These are phyloP conservation scores for Fonsecaea multimorphosa DNA, from an alignment of 2,329 filamentous ascomycete species.

Conservation along the genomic window DNA sequence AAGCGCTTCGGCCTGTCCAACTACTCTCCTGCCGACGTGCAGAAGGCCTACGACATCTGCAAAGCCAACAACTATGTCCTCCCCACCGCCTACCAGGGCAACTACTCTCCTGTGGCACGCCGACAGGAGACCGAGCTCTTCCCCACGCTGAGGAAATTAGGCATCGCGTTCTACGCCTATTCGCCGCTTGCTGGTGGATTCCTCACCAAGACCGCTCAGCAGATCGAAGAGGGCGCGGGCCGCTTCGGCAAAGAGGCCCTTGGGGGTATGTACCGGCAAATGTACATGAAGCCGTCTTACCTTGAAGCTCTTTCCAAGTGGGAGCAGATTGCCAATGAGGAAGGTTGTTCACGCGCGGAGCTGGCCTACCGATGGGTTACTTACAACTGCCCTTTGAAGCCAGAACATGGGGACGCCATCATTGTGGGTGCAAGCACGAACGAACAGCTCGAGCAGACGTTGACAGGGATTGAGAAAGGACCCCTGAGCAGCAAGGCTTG, in stretches of 20 bases:
- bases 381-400: conserved; percentile 43
- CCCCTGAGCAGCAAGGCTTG: conserved; percentile 42
- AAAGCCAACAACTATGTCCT: conserved; percentile 46
- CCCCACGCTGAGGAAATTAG: conserved; percentile 46
- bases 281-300: conserved; percentile 44
- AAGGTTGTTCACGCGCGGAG: conserved; percentile 43
- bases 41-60: conserved; percentile 45
- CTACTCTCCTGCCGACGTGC: conserved; percentile 42
- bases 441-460: conserved; percentile 44
- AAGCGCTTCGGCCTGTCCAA: conserved; percentile 50
- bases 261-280: conserved; percentile 32
- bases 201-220: conserved; percentile 45
- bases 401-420: conserved; percentile 42
- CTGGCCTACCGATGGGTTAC: conserved; percentile 47
- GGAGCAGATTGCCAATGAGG: conserved; percentile 39
- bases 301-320: conserved; percentile 44
- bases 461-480: conserved; percentile 41
- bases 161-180: conserved; percentile 42
- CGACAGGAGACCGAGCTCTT: conserved; percentile 45
- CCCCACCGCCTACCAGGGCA: conserved; percentile 50
- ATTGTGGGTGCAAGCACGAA: conserved; percentile 46
- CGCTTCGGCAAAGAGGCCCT: conserved; percentile 42
- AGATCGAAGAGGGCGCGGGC: conserved; percentile 41
- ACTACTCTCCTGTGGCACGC: conserved; percentile 49
- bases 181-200: conserved; percentile 46